Evolutionary conservation across 1,139 yeast genomes (phyloP).

Genomic region (Meyerozyma athensensis): DNA sequence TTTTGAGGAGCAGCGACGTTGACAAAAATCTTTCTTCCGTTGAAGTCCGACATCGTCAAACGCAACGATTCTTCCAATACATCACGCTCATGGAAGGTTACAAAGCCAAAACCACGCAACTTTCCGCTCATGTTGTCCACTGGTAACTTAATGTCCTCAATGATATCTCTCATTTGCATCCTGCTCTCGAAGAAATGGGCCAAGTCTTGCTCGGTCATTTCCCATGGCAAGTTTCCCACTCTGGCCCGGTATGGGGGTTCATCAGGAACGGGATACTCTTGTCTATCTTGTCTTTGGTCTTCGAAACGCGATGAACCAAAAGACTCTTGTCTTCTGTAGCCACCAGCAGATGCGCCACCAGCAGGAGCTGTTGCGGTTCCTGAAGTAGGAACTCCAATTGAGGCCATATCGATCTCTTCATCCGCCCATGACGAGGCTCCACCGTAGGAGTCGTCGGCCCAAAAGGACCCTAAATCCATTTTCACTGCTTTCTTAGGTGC

Average conservation of each 20-base stretch:
- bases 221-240: slow-evolving; percentile 84
- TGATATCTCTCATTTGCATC: slow-evolving; percentile 45
- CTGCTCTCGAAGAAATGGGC: slow-evolving; percentile 64
- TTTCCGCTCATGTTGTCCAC: slow-evolving; percentile 59
- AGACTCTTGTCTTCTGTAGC: slow-evolving; percentile 1
- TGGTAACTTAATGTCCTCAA: slow-evolving; percentile 64
- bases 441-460: slow-evolving; percentile 45
- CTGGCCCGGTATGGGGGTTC: slow-evolving; percentile 89
- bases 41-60: slow-evolving; percentile 58
- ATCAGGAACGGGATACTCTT: slow-evolving; percentile 84
- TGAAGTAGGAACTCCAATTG: slow-evolving; percentile 17
- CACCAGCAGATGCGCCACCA: slow-evolving; percentile 9
- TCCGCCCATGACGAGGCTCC: slow-evolving; percentile 28
- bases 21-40: slow-evolving; percentile 76
- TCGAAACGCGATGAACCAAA: slow-evolving; percentile 5
- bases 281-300: slow-evolving; percentile 37
- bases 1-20: slow-evolving; percentile 87
- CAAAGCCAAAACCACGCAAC: slow-evolving; percentile 82
- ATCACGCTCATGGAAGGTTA: slow-evolving; percentile 66
- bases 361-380: slow-evolving; percentile 3
- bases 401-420: slow-evolving; percentile 24
- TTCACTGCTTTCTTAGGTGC: slow-evolving; percentile 42
- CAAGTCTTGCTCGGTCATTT: slow-evolving; percentile 62
- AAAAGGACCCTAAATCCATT: slow-evolving; percentile 50
- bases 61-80: slow-evolving; percentile 67